These are phyloP conservation scores for Casuarina equisetifolia DNA, from an alignment of 306 rosid genomes.

Conservation along the genomic window DNA sequence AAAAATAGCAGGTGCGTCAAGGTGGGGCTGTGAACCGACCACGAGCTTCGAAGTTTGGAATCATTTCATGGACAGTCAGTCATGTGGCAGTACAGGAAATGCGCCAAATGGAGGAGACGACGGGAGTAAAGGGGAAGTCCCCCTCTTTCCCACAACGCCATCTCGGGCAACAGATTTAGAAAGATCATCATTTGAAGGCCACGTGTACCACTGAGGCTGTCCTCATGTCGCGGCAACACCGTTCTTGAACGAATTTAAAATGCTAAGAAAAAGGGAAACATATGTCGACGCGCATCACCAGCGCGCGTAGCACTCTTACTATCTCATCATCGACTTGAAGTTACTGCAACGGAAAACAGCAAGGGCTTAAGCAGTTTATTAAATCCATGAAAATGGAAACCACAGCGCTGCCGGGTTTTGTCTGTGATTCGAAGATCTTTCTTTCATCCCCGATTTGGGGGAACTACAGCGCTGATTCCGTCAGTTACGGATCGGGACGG, in stretches of 20 bases:
- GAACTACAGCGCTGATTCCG: constrained; percentile 18
- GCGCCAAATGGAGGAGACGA: neutral
- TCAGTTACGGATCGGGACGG: constrained; percentile 29
- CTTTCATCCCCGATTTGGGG: constrained; percentile 1
- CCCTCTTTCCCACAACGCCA: constrained; percentile 17
- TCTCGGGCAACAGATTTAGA: neutral
- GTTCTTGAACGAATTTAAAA: too few relatives aligned
- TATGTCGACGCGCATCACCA: too few relatives aligned
- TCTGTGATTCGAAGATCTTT: too few relatives aligned
- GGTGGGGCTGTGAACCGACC: constrained; percentile 5
- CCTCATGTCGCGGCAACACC: too few relatives aligned
- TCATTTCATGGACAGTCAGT: constrained; percentile 8
- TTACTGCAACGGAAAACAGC: too few relatives aligned
- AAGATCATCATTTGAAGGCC: constrained; percentile 8
- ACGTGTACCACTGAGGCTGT: constrained; percentile 1
- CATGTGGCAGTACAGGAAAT: neutral
- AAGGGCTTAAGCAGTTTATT: too few relatives aligned
- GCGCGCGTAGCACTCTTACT: too few relatives aligned
- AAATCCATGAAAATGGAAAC: too few relatives aligned
- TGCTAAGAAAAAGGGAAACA: too few relatives aligned
- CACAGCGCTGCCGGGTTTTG: too few relatives aligned
- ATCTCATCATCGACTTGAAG: too few relatives aligned
- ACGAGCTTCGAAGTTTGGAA: neutral
- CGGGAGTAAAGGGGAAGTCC: neutral
- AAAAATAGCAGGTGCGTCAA: neutral